Conservation (phyloP, 2,329 filamentous ascomycete species). For the Ophiocordyceps camponoti-floridani region DNA sequence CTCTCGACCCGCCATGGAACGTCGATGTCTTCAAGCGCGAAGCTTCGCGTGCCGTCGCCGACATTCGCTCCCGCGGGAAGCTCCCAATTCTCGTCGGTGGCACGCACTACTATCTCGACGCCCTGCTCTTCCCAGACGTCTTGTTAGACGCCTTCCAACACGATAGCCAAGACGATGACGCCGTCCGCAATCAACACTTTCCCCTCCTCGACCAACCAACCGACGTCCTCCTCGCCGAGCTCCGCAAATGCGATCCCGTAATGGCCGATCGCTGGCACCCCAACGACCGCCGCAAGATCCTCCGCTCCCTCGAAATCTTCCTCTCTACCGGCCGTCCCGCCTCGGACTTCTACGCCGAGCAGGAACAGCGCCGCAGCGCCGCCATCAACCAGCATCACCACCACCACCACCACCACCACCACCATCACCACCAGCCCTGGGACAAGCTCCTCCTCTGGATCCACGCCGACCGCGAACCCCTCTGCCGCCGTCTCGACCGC, state of each 20-base stretch:
- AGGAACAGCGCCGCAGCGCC: constrained; percentile 23
- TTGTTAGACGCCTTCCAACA: constrained; percentile 15
- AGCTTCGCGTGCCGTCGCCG: constrained; percentile 49
- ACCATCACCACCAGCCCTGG: constrained; percentile 16
- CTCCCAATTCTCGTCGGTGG: constrained; percentile 85
- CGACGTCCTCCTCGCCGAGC: constrained; percentile 51
- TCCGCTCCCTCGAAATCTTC: constrained; percentile 77
- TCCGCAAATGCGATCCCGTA: constrained; percentile 66
- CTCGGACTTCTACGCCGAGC: constrained; percentile 74
- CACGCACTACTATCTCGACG: constrained; percentile 88
- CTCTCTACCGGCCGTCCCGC: constrained; percentile 65
- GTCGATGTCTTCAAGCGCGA: constrained; percentile 61
- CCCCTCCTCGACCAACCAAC: constrained; percentile 58
- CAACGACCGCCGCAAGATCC: constrained; percentile 78
- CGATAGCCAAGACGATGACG: constrained; percentile 12
- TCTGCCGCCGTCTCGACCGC: constrained; percentile 53
- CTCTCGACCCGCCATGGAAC: constrained; percentile 67
- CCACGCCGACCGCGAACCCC: constrained; percentile 49
- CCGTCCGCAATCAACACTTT: constrained; percentile 23
- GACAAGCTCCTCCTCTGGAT: constrained; percentile 70
- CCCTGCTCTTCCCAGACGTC: constrained; percentile 61
- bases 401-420: not conserved
- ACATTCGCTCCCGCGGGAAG: constrained; percentile 62
- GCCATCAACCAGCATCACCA: constrained; percentile 1
- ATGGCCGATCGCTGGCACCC: constrained; percentile 93